Conservation (phyloP, 2,329 filamentous ascomycete species). For the Blumeriella jaapii region DNA sequence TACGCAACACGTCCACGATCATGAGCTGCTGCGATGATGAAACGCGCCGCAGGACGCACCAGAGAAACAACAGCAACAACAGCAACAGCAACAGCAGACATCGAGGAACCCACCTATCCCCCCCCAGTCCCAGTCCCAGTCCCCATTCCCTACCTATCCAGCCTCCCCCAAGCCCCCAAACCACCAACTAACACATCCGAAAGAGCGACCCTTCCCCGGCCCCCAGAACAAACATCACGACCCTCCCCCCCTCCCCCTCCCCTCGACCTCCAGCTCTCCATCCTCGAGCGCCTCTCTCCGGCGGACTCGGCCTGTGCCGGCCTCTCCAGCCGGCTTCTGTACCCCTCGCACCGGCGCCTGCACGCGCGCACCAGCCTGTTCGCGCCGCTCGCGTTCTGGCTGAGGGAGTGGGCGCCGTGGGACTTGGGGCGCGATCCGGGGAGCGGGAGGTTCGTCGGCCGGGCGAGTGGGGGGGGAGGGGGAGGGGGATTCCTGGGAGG, state of each 20-base stretch:
- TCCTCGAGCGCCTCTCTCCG: constrained; percentile 15
- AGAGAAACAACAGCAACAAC: no score
- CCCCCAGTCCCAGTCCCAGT: no score
- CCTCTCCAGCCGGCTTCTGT: constrained; percentile 11
- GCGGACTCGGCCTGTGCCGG: constrained; percentile 15
- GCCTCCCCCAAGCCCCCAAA: no score
- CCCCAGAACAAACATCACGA: constrained; percentile 6
- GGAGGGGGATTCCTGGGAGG: constrained; percentile 4
- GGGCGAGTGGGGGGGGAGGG: constrained; percentile 6
- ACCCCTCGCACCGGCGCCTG: constrained; percentile 12
- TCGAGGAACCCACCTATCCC: no score
- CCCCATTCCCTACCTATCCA: no score
- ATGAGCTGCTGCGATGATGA: no score
- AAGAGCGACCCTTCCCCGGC: background rate
- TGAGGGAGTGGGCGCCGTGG: constrained; percentile 12
- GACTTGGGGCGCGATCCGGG: constrained; percentile 13
- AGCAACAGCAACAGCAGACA: no score
- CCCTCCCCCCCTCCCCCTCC: constrained; percentile 13
- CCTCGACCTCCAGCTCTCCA: constrained; percentile 13
- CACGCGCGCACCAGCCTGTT: constrained; percentile 14
- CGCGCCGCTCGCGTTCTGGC: constrained; percentile 11
- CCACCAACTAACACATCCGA: background rate
- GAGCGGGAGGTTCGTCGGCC: constrained; percentile 11
- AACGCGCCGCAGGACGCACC: no score
- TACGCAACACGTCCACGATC: no score